A percentile compares a stretch with the other conserved stretches of the same genome.
Conservation (phyloP, 2,329 filamentous ascomycete species). For the Aspergillus flavus region DNA sequence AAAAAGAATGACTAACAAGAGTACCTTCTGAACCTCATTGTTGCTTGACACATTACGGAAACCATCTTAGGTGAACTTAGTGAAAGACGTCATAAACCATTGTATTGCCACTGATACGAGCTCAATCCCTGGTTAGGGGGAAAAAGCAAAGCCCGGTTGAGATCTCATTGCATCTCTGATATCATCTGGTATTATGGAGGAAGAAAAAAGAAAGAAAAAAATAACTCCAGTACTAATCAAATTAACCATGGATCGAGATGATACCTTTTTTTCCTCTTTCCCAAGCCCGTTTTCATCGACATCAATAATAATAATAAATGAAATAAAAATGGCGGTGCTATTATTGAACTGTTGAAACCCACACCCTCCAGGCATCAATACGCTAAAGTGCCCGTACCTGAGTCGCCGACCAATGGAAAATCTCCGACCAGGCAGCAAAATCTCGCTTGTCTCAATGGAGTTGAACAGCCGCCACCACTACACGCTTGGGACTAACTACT, state of each 20-base stretch:
- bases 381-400: slow-evolving; percentile 23
- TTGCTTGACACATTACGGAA: not conserved
- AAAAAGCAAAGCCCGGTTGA: not conserved
- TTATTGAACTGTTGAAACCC: slow-evolving; percentile 17
- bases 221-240: not conserved
- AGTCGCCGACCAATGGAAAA: slow-evolving; percentile 22
- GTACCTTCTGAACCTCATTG: slow-evolving; percentile 2
- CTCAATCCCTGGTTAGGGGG: slow-evolving; percentile 8
- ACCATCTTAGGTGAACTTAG: not conserved
- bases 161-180: not conserved
- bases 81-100: slow-evolving; percentile 13
- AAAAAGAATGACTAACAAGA: not conserved
- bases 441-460: slow-evolving; percentile 27
- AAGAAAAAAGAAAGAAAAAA: not conserved
- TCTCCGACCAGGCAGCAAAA: slow-evolving; percentile 19
- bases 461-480: slow-evolving; percentile 22
- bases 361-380: slow-evolving; percentile 20
- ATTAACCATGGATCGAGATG: slow-evolving; percentile 1
- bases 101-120: slow-evolving; percentile 11
- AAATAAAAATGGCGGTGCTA: slow-evolving; percentile 9
- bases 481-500: slow-evolving; percentile 12
- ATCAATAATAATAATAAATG: not conserved
- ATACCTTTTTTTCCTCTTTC: not conserved
- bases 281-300: not conserved
- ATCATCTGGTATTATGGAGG: not conserved